Conservation (phyloP, 805 yeast genomes). For the Lachancea dasiensis region DNA sequence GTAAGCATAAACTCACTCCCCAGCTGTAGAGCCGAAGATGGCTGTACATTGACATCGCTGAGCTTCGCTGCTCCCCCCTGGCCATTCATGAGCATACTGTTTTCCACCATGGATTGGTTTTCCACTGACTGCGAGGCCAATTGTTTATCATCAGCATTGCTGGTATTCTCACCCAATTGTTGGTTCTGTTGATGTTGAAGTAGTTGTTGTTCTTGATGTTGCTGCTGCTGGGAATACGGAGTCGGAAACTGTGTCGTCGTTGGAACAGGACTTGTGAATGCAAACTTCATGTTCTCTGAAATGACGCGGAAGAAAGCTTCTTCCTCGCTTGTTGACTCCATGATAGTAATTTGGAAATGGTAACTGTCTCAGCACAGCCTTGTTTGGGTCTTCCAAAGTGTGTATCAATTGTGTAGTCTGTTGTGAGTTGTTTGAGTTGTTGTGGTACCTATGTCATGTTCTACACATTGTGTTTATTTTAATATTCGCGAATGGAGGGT, state of each 20-base stretch:
- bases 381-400: neutral
- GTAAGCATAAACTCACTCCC: slow-evolving; percentile 30
- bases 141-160: too few species aligned
- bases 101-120: slow-evolving; percentile 8
- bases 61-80: slow-evolving; percentile 19
- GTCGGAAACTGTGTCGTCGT: slow-evolving; percentile 32
- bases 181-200: slow-evolving; percentile 6
- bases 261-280: slow-evolving; percentile 29
- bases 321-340: slow-evolving; percentile 15
- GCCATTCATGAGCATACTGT: slow-evolving; percentile 1
- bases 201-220: slow-evolving; percentile 2
- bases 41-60: slow-evolving; percentile 30
- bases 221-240: slow-evolving; percentile 28
- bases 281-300: slow-evolving; percentile 26
- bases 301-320: slow-evolving; percentile 28
- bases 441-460: neutral
- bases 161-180: slow-evolving; percentile 16
- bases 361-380: neutral
- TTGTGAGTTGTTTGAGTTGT: neutral
- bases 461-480: too few species aligned
- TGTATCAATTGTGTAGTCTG: neutral
- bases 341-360: neutral
- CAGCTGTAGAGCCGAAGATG: slow-evolving; percentile 30
- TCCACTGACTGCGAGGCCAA: too few species aligned
- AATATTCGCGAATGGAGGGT: slow-evolving; percentile 1